Conservation (phyloP, 2,329 filamentous ascomycete genomes). For the Fusarium graminum region DNA sequence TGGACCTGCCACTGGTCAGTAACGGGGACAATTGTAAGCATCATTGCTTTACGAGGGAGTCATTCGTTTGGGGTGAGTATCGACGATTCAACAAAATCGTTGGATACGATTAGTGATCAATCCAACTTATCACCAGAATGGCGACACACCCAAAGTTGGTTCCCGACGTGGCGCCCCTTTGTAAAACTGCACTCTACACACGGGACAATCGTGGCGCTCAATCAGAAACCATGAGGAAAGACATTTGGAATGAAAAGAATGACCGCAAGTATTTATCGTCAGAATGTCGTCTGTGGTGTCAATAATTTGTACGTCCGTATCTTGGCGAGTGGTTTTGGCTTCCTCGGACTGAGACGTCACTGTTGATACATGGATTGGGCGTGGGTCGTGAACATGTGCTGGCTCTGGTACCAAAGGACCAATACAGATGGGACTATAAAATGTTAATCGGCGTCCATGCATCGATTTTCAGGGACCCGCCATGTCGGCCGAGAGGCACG, state of each 20-base stretch:
- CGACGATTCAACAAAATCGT: slow-evolving; percentile 4
- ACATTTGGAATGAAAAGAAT: slow-evolving; percentile 57
- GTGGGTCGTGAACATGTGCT: slow-evolving; percentile 33
- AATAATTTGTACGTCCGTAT: not conserved
- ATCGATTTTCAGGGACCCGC: slow-evolving; percentile 7
- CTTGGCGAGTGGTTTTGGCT: slow-evolving; percentile 1
- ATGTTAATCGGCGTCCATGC: slow-evolving; percentile 12
- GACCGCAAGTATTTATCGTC: slow-evolving; percentile 55
- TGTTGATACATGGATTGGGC: slow-evolving; percentile 28
- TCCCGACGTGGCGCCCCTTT: slow-evolving; percentile 23
- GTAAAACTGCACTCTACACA: slow-evolving; percentile 56
- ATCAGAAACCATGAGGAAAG: slow-evolving; percentile 57
- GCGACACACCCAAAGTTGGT: slow-evolving; percentile 34
- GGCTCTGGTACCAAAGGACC: slow-evolving; percentile 50
- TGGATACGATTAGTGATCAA: slow-evolving; percentile 28
- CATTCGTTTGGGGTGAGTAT: slow-evolving; percentile 1
- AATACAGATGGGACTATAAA: slow-evolving; percentile 53
- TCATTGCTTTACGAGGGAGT: slow-evolving; percentile 3
- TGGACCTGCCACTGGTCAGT: no score
- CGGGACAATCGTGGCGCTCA: slow-evolving; percentile 55
- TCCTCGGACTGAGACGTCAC: slow-evolving; percentile 19
- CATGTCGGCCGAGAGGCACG: slow-evolving; percentile 16
- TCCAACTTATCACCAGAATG: slow-evolving; percentile 36
- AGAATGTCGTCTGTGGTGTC: slow-evolving; percentile 50
- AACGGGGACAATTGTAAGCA: slow-evolving; percentile 12